Evolutionary conservation across 805 yeast species (phyloP), one percentile per base, ranked within the genome.

Genomic region (Barnettozyma californica): DNA sequence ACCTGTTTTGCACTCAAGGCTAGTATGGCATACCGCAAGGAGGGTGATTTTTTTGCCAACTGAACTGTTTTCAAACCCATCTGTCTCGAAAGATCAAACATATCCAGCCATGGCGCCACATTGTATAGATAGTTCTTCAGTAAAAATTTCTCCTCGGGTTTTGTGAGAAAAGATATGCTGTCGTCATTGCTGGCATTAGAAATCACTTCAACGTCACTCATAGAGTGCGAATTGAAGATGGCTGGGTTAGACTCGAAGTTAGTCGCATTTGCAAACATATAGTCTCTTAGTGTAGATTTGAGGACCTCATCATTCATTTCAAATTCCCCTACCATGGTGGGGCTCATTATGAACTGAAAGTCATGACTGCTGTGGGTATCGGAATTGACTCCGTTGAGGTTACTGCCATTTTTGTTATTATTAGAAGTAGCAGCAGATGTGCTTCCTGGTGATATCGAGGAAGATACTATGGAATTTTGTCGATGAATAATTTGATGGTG

Each of bases 51-150:
- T 63, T 73, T 56, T 47, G 81, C 59, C 68, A 76, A 51, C 53
- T 69, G 53, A 7, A 67, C 65, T 5, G 70, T 47, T 37, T 57
- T 57, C 3, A 67, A 55, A 1, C 68, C 68, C 54, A 71, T 69
- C 41, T 65, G 66, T 43, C 65, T 63, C 4, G 67, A 50, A 2
- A 58, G 57, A 42, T 62, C 66, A 53, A 68, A 70, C 68, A 71
- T 69, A 47, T 70, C 75, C 18, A 70, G 51, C 62, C 74, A 67
- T 1, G 65, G 60, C 0, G 74, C 72, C 25, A 71, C 65, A 31
- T 68, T 67, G 45, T 69, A 70, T 3, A 70, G 52, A 44, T 64
- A 73, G 16, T 60, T 65, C 44, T 63, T 62, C 56, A 67, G 51
- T 41, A 71, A 51, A 11, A 52, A 29, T 48, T 67, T 56, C 51